phyloP scores from a whole-genome alignment of 306 rosid species.

The Cicer yamashitae region DNA sequence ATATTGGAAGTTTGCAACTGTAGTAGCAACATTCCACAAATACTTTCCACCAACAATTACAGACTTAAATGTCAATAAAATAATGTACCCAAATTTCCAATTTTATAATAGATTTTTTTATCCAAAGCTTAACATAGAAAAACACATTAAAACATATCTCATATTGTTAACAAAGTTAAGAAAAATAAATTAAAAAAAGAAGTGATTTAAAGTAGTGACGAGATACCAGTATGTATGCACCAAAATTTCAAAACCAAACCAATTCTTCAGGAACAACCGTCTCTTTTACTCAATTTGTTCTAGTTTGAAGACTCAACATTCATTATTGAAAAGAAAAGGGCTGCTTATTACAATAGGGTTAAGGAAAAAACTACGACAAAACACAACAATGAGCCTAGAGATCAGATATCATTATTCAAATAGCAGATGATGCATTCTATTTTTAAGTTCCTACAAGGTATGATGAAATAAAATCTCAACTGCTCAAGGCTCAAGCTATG shows the following conservation, averaged over 20 bases:
- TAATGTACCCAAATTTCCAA: slow-evolving; percentile 17
- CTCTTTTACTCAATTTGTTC: slow-evolving; percentile 14
- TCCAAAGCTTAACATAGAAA: background rate
- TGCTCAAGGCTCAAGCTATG: background rate
- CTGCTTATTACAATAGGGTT: background rate
- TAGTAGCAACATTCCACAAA: slow-evolving; percentile 18
- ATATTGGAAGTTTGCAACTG: slow-evolving; percentile 3
- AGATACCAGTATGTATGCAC: slow-evolving; percentile 7
- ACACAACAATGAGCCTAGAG: background rate
- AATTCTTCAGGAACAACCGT: slow-evolving; percentile 16
- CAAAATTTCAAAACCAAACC: slow-evolving; percentile 20
- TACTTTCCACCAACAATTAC: slow-evolving; percentile 2
- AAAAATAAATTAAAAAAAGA: slow-evolving; percentile 26
- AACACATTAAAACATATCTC: background rate
- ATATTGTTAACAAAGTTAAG: background rate
- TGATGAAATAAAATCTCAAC: background rate
- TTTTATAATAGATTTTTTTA: background rate
- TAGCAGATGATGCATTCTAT: no score
- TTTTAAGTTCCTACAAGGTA: background rate
- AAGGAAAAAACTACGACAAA: slow-evolving; percentile 32
- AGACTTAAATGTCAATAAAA: slow-evolving; percentile 17
- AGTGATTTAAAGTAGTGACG: slow-evolving; percentile 32
- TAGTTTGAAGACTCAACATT: slow-evolving; percentile 12
- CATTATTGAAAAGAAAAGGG: slow-evolving; percentile 9
- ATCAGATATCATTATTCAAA: background rate